Evolutionary conservation across 768 basidiomycete genomes (phyloP).

Genomic region (Suillus cothurnatus): DNA sequence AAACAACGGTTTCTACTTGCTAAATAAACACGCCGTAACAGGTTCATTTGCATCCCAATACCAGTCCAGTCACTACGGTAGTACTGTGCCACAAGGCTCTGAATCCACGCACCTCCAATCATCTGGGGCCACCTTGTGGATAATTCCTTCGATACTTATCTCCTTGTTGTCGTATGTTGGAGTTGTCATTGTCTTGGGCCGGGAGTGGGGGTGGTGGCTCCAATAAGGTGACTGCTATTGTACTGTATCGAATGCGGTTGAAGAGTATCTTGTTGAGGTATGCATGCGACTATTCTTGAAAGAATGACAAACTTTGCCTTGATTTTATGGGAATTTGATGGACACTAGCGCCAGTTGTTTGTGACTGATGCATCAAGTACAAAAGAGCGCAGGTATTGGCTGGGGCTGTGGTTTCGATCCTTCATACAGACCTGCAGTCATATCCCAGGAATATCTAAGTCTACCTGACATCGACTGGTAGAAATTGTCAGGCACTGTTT

Average conservation of each 20-base stretch:
- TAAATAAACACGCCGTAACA: not conserved
- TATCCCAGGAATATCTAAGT: no score
- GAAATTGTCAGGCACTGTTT: not conserved
- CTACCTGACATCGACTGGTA: no score
- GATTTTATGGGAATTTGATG: not conserved
- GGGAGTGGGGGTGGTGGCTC: not conserved
- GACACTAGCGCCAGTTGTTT: not conserved
- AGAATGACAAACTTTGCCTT: not conserved
- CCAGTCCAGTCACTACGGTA: constrained; percentile 9
- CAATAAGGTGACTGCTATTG: not conserved
- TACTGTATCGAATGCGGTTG: no score
- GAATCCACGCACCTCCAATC: constrained; percentile 10
- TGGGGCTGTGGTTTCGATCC: no score
- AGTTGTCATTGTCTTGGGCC: not conserved
- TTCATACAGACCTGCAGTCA: no score
- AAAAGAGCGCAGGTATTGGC: not conserved
- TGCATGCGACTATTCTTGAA: not conserved
- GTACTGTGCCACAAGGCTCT: constrained; percentile 7
- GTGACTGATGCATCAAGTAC: not conserved
- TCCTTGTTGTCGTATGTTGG: not conserved
- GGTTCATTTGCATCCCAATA: constrained; percentile 13
- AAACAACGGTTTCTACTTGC: not conserved
- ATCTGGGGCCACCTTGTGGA: constrained; percentile 4
- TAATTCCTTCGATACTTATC: not conserved
- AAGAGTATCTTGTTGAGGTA: no score